Base-by-base conservation (phyloP, 306 rosid genomes). In the Hylodesmum podocarpum region DNA sequence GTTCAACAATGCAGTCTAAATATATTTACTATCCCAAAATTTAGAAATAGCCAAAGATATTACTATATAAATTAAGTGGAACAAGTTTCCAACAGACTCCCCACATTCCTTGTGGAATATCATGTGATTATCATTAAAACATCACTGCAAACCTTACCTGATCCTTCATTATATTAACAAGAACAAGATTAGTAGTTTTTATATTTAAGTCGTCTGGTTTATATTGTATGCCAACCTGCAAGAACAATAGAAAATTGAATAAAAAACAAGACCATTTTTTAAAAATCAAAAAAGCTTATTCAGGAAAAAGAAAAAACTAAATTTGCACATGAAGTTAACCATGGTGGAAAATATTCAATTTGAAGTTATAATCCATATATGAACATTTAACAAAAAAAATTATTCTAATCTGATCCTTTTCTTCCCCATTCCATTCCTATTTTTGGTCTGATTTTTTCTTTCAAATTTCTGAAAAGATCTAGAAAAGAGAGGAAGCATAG, bases 71-170 rank as follows among this genome's bases (percentile, higher is more conserved):
- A 36, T 41, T 24, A 74, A 6, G 36, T 46, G 49, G 3, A 39
- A 12, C 28, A 40, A 39, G 29, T 54, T 72, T 25, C 29, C 72
- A 8, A 72, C 68, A 43, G 47, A 47, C 9, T 31, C 34, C 40
- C 39, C 5, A 49, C 5, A 49, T 34, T 59, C 31, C 5, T 40
- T 8, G 16, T 7, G 18, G 36, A 55, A 75, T 28, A 63, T 5
- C 50, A 19, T 10, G 47, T 4, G 7, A 53, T 28, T 24, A 76
- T 58, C 21, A 9, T 59, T 24, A 44, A 73, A 77, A 66, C 19
- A 4, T 58, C 37, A 34, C 59, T 72, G 80, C 91, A 80, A 70
- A 94, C 96, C 98, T 94, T 66, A 94, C 96, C 98, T 94, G 93
- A 82, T 94, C 76, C 73, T 73, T 90, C 13, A 21, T 76, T 70